These are phyloP conservation scores for Mimosa pudica DNA, from an alignment of 306 rosid genomes.

Conservation along the genomic window DNA sequence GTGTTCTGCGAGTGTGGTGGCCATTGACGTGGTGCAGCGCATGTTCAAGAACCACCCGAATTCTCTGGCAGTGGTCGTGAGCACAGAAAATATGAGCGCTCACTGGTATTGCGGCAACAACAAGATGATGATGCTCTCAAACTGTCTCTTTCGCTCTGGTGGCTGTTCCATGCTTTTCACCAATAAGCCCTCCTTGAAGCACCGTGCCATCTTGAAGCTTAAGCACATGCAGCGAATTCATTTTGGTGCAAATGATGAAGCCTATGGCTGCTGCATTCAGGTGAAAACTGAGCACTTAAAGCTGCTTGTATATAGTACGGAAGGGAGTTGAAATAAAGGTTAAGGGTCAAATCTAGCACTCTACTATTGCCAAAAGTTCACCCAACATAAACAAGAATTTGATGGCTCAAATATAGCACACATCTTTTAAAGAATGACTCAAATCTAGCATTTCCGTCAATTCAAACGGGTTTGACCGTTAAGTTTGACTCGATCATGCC, in stretches of 20 bases:
- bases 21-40: slow-evolving; percentile 71
- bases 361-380: not conserved
- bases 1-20: slow-evolving; percentile 77
- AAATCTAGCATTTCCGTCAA: too few relatives aligned
- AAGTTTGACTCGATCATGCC: too few relatives aligned
- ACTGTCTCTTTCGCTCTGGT: slow-evolving; percentile 80
- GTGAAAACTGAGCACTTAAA: not conserved
- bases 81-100: slow-evolving; percentile 76
- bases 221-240: slow-evolving; percentile 68
- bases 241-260: slow-evolving; percentile 71
- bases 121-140: slow-evolving; percentile 75
- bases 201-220: slow-evolving; percentile 59
- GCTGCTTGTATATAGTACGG: not conserved
- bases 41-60: slow-evolving; percentile 55
- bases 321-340: too few relatives aligned
- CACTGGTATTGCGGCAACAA: slow-evolving; percentile 80
- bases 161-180: slow-evolving; percentile 81
- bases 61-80: slow-evolving; percentile 60
- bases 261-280: slow-evolving; percentile 78
- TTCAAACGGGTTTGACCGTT: too few relatives aligned
- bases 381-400: too few relatives aligned
- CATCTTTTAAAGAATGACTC: too few relatives aligned
- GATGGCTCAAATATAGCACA: too few relatives aligned
- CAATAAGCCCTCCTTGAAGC: slow-evolving; percentile 44
- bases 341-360: not conserved